A percentile compares a stretch with the other conserved stretches of the same genome.
Evolutionary conservation across 225 moss, liverwort and hornwort genomes (phyloP).

Genomic region (Climacium dendroides): DNA sequence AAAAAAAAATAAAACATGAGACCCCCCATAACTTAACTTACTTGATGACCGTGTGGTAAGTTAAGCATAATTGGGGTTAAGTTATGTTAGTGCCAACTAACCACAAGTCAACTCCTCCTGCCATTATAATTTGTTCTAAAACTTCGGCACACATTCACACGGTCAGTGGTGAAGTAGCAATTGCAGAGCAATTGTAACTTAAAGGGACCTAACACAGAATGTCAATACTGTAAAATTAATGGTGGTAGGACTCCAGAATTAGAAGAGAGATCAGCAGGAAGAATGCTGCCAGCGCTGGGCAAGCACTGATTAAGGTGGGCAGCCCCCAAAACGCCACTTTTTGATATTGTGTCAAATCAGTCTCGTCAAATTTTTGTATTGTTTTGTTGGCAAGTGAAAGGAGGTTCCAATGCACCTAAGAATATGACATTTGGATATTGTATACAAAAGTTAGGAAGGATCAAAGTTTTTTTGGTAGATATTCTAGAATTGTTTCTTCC

Average conservation of each 20-base stretch:
- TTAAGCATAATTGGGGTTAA: neutral
- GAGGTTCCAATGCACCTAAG: neutral
- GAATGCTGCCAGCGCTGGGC: neutral
- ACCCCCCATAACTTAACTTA: neutral
- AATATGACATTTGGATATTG: rapidly evolving
- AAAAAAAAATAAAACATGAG: no score
- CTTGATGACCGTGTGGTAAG: neutral
- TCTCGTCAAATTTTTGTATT: no score
- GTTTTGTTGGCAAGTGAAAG: neutral
- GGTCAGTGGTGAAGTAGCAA: neutral
- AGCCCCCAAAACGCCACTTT: neutral
- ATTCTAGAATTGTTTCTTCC: rapidly evolving
- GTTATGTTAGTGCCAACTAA: neutral
- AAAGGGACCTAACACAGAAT: neutral
- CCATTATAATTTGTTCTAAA: neutral
- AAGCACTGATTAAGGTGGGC: neutral
- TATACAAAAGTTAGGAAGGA: neutral
- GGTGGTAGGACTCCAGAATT: neutral
- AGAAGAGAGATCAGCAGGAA: neutral
- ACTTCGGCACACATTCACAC: neutral
- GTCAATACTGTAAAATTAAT: neutral
- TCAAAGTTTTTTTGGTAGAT: neutral
- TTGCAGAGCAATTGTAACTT: neutral
- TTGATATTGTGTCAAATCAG: no score
- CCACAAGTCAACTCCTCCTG: neutral